Evolutionary conservation across 208 protist genomes (phyloP), one percentile per base, ranked within the genome.

Genomic region (Leishmania tarentolae): DNA sequence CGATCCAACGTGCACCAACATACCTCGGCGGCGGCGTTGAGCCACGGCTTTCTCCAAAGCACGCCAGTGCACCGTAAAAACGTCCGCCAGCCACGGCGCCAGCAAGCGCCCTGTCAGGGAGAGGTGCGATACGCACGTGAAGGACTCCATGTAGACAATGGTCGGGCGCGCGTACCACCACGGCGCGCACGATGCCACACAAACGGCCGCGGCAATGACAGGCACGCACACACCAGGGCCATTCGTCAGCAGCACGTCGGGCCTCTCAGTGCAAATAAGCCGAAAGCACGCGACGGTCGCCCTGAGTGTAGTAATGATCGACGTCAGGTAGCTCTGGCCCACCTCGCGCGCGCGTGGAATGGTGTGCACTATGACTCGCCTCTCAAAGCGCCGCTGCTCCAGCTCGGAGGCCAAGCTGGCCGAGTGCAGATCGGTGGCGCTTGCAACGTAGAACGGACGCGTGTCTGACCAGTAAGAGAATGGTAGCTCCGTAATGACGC

Each of bases 201-300:
- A 81, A 40, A 93, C 21, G 11, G 85, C 79, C 3, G 94, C 93
- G 15, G 83, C 74, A 28, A 96, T 90, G 17, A 98, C 89, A 21
- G 97, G 97, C 47, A 98, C 83, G 82, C 97, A 98, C 65, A 97
- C 94, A 40, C 95, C 97, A 70, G 97, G 97, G 1, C 97, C 97
- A 79, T 98, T 98, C 11, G 86, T 87, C n/a, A 98, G 85, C 80
- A 98, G 80, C 52, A 97, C 88, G 68, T 94, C 88, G 2, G 94
- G 93, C 69, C 69, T 70, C 77, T 95, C 89, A 9, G 44, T 17
- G 9, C 77, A 47, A 37, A 95, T 83, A 3, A 93, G 69, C 1
- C 71, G 66, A 40, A 90, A 69, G 2, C 83, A 85, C 37, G 84
- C 72, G 37, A 63, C 19, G 31, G 92, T 42, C 0, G 94, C 91